Evolutionary conservation across 495 filamentous ascomycete genomes (phyloP).

Genomic region (Penicillium paradoxum): DNA sequence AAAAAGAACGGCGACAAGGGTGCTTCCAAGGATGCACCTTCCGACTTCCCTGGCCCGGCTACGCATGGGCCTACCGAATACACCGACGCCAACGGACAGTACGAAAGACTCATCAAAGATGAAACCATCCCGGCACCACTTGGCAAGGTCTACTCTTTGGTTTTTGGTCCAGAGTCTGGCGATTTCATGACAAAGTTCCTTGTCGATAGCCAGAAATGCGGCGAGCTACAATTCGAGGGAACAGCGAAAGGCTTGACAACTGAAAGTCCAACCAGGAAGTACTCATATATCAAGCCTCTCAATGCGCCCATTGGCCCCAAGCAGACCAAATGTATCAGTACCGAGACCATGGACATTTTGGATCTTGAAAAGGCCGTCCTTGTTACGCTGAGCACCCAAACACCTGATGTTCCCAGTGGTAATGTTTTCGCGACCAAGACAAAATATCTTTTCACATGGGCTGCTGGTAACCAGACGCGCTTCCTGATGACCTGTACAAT

Average conservation of each 20-base stretch:
- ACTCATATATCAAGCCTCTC: constrained; percentile 89
- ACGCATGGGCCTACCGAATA: constrained; percentile 82
- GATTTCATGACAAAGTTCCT: constrained; percentile 82
- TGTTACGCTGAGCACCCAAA: constrained; percentile 76
- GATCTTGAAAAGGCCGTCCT: constrained; percentile 85
- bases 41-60: constrained; percentile 83
- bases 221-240: constrained; percentile 76
- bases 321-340: constrained; percentile 92
- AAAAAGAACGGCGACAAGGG: constrained; percentile 48
- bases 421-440: constrained; percentile 90
- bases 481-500: constrained; percentile 81
- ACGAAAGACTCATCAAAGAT: constrained; percentile 78
- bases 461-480: constrained; percentile 73
- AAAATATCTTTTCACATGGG: constrained; percentile 92
- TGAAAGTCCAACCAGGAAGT: constrained; percentile 67
- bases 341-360: constrained; percentile 70
- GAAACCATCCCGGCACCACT: constrained; percentile 83
- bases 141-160: constrained; percentile 82
- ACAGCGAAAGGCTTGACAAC: constrained; percentile 71
- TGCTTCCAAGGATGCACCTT: constrained; percentile 42
- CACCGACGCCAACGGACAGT: constrained; percentile 68
- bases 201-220: constrained; percentile 79
- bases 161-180: constrained; percentile 76
- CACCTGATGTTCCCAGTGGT: constrained; percentile 90
- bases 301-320: constrained; percentile 80